Percentiles rank a stretch among this genome's conserved stretches.
phyloP scores from a whole-genome alignment of 805 yeast genomes.

The Candida railenensis region DNA sequence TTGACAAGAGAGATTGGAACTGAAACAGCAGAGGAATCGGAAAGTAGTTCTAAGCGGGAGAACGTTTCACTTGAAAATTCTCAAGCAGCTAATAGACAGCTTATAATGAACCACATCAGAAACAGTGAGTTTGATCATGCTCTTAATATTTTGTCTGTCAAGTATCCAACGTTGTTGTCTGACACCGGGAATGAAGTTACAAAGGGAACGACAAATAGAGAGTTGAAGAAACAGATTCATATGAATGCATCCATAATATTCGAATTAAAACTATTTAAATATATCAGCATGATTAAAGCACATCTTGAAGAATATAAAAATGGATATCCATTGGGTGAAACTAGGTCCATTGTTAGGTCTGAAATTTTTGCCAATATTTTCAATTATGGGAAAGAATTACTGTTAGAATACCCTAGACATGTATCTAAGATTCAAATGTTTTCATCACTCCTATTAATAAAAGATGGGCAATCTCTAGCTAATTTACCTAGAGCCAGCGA shows the following conservation, averaged over 20 bases:
- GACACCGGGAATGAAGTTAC: constrained; percentile 9
- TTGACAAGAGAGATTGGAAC: constrained; percentile 15
- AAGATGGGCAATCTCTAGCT: constrained; percentile 14
- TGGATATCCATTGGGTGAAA: neutral
- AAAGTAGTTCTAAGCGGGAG: constrained; percentile 5
- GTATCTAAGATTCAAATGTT: constrained; percentile 16
- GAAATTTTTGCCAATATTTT: constrained; percentile 19
- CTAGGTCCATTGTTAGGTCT: neutral
- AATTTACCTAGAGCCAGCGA: constrained; percentile 21
- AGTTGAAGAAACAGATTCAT: neutral
- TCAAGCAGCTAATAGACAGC: constrained; percentile 25
- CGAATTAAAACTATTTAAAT: constrained; percentile 25
- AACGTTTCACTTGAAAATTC: constrained; percentile 11
- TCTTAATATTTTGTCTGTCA: constrained; percentile 17
- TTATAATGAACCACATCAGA: constrained; percentile 19
- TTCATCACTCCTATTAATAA: constrained; percentile 22
- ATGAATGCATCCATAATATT: constrained; percentile 14
- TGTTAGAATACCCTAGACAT: constrained; percentile 11
- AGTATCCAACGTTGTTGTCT: constrained; percentile 16
- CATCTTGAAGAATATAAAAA: constrained; percentile 16
- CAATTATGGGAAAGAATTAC: constrained; percentile 17
- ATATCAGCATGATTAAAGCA: constrained; percentile 20
- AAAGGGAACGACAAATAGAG: neutral
- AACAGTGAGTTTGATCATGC: constrained; percentile 24
- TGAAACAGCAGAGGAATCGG: constrained; percentile 11